Percentiles rank a stretch among this genome's conserved stretches.
Conservation (phyloP, 768 basidiomycete genomes). For the Collybia mongolica region DNA sequence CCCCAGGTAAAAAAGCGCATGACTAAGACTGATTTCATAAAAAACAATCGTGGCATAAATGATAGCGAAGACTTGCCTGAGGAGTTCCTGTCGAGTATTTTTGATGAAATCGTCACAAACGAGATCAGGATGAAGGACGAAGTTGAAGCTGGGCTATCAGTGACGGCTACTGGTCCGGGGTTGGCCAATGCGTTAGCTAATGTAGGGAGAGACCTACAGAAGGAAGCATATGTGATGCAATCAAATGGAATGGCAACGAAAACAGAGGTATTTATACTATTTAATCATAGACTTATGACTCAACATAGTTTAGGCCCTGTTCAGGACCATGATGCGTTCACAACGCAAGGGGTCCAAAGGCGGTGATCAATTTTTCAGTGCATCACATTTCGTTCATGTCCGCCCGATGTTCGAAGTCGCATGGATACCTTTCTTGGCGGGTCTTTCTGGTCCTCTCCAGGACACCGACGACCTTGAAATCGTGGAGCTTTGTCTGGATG, state of each 20-base stretch:
- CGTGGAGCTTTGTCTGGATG: slow-evolving; percentile 89
- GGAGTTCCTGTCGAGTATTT: slow-evolving; percentile 75
- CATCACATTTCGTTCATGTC: slow-evolving; percentile 95
- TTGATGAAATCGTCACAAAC: slow-evolving; percentile 86
- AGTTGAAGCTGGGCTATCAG: slow-evolving; percentile 58
- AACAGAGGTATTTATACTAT: slow-evolving; percentile 66
- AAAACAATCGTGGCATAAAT: slow-evolving; percentile 97
- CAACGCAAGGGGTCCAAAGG: slow-evolving; percentile 81
- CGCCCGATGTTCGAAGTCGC: slow-evolving; percentile 99
- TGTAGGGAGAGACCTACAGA: slow-evolving; percentile 92
- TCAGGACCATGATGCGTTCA: slow-evolving; percentile 88
- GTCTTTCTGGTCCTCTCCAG: slow-evolving; percentile 91
- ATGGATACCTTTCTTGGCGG: slow-evolving; percentile 98
- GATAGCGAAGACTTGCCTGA: slow-evolving; percentile 88
- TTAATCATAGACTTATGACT: slow-evolving; percentile 11
- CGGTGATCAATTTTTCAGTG: slow-evolving; percentile 92
- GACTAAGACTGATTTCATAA: slow-evolving; percentile 88
- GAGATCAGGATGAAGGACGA: slow-evolving; percentile 99
- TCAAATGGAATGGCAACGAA: slow-evolving; percentile 96
- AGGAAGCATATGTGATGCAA: slow-evolving; percentile 94
- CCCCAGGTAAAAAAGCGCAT: slow-evolving; percentile 93
- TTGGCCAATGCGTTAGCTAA: slow-evolving; percentile 80
- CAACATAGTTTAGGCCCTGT: slow-evolving; percentile 61
- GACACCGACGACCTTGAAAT: slow-evolving; percentile 93
- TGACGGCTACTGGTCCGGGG: slow-evolving; percentile 56